These are phyloP conservation scores for Blastomyces silverae DNA, from an alignment of 2,329 filamentous ascomycete genomes.

Conservation along the genomic window DNA sequence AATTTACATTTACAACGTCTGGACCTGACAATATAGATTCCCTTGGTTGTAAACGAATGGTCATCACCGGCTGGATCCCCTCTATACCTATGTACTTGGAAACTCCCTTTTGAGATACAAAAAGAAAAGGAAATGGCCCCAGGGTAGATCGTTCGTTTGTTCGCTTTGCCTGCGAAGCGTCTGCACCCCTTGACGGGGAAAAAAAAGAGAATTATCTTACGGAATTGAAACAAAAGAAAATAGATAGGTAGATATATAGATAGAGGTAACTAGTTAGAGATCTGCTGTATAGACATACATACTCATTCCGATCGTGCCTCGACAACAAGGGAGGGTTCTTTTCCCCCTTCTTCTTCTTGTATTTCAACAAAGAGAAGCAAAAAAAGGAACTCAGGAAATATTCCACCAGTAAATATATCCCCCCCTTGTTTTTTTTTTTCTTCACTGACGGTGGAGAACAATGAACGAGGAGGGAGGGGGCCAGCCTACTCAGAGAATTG, in stretches of 20 bases:
- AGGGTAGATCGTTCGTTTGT: too few relatives aligned
- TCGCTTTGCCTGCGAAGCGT: too few relatives aligned
- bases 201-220: background rate
- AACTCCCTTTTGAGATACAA: background rate
- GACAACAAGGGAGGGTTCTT: too few relatives aligned
- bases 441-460: background rate
- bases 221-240: background rate
- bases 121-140: background rate
- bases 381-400: background rate
- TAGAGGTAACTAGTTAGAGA: too few relatives aligned
- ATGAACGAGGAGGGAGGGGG: background rate
- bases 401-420: background rate
- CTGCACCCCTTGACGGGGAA: too few relatives aligned
- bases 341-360: too few relatives aligned
- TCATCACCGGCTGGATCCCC: background rate
- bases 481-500: background rate
- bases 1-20: background rate
- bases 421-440: background rate
- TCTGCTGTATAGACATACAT: too few relatives aligned
- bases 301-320: background rate
- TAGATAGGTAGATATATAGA: too few relatives aligned
- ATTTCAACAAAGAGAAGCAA: background rate
- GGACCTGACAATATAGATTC: background rate
- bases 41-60: background rate
- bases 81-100: too few relatives aligned